Evolutionary conservation across 495 filamentous ascomycete species (phyloP).

Genomic region (Trichoderma erinaceum): DNA sequence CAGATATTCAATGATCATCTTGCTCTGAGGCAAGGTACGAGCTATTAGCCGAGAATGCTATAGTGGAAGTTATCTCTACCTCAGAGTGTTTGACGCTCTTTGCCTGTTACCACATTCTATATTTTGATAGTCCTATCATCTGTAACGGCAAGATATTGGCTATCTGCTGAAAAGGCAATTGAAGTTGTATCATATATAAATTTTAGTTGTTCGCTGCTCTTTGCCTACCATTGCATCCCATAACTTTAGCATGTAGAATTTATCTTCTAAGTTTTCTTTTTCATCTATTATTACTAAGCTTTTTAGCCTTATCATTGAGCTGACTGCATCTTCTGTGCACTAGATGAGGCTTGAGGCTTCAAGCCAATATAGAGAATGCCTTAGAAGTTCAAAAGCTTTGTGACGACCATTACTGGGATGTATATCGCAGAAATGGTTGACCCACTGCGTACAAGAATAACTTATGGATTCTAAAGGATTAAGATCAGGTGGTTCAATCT

Average conservation of each 20-base stretch:
- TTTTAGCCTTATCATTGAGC: not conserved
- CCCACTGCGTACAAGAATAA: slow-evolving; percentile 37
- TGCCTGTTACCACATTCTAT: not conserved
- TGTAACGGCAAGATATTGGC: not conserved
- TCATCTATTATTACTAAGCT: not conserved
- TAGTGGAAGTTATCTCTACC: too few species aligned
- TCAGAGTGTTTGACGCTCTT: not conserved
- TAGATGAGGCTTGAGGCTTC: not conserved
- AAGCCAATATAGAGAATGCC: not conserved
- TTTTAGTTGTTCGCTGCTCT: not conserved
- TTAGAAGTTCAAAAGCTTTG: too few species aligned
- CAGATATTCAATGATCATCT: not conserved
- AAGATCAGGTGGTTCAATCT: slow-evolving; percentile 14
- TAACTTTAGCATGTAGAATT: not conserved
- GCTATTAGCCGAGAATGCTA: not conserved
- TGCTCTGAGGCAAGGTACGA: not conserved
- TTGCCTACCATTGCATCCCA: not conserved
- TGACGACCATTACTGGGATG: not conserved
- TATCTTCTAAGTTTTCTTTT: not conserved
- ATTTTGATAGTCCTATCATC: slow-evolving; percentile 1
- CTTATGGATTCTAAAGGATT: slow-evolving; percentile 28
- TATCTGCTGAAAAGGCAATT: not conserved
- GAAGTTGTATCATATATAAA: not conserved
- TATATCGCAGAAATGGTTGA: slow-evolving; percentile 28
- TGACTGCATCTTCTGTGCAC: not conserved